Percentiles rank a stretch among this genome's conserved stretches.
Conservation (phyloP, 2,329 filamentous ascomycete genomes). For the Onygena corvina region DNA sequence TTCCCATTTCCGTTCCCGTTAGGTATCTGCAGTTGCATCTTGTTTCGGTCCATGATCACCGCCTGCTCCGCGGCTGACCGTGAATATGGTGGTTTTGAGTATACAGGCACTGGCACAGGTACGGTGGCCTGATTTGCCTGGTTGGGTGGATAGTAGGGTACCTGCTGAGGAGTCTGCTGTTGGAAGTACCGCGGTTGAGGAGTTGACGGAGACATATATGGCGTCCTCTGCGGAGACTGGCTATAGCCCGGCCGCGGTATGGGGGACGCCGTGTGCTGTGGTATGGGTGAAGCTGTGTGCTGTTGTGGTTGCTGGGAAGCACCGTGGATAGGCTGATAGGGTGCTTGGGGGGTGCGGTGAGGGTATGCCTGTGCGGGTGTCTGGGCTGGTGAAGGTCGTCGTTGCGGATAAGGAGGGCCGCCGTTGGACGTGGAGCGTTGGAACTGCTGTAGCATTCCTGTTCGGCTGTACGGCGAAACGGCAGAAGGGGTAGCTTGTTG, state of each 20-base stretch:
- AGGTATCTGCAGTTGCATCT: slow-evolving; percentile 28
- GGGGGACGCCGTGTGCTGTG: slow-evolving; percentile 20
- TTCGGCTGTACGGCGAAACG: slow-evolving; percentile 25
- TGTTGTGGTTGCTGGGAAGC: slow-evolving; percentile 21
- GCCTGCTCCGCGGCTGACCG: slow-evolving; percentile 33
- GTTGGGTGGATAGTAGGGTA: slow-evolving; percentile 21
- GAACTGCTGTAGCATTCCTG: slow-evolving; percentile 29
- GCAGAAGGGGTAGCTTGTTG: no score
- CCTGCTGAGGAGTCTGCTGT: slow-evolving; percentile 21
- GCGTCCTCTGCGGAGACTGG: slow-evolving; percentile 26
- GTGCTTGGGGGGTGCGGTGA: slow-evolving; percentile 19
- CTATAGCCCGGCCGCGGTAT: slow-evolving; percentile 20
- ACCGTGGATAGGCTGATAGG: slow-evolving; percentile 19
- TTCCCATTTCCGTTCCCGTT: no score
- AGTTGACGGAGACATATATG: slow-evolving; percentile 25
- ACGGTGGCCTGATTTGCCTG: slow-evolving; percentile 23
- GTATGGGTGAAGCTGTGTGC: slow-evolving; percentile 26
- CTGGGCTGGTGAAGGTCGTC: slow-evolving; percentile 22
- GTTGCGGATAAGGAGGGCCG: slow-evolving; percentile 23
- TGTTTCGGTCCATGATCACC: slow-evolving; percentile 29
- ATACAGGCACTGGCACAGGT: no score
- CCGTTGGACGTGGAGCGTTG: slow-evolving; percentile 32
- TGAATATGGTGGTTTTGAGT: slow-evolving; percentile 29
- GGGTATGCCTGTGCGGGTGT: slow-evolving; percentile 15
- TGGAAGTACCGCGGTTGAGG: slow-evolving; percentile 24